A percentile compares a stretch with the other conserved stretches of the same genome.
Evolutionary conservation across 1,284 basidiomycete genomes (phyloP).

Genomic region (Sporisorium graminicola): DNA sequence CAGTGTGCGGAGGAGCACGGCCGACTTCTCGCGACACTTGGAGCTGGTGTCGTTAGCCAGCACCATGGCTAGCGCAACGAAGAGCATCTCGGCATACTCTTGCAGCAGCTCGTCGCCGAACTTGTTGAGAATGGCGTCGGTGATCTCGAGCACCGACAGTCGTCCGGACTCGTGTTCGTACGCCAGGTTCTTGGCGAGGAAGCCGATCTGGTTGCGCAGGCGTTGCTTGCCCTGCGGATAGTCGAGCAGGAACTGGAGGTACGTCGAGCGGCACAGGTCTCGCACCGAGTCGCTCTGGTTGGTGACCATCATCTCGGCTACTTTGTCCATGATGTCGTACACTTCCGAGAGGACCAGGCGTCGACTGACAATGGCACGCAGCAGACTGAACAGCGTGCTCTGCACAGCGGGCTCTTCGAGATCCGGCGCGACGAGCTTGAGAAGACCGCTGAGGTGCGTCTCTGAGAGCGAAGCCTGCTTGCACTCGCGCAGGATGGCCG

Average conservation of each 20-base stretch:
- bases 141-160: slow-evolving; percentile 89
- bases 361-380: slow-evolving; percentile 90
- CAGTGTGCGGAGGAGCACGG: slow-evolving; percentile 82
- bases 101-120: slow-evolving; percentile 82
- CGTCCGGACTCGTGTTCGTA: slow-evolving; percentile 93
- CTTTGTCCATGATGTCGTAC: slow-evolving; percentile 95
- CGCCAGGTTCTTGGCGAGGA: slow-evolving; percentile 91
- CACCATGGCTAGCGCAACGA: slow-evolving; percentile 90
- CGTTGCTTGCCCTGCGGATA: slow-evolving; percentile 97
- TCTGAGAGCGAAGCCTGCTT: slow-evolving; percentile 81
- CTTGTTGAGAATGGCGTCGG: slow-evolving; percentile 85
- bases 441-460: slow-evolving; percentile 86
- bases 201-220: slow-evolving; percentile 87
- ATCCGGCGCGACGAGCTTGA: slow-evolving; percentile 88
- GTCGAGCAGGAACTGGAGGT: slow-evolving; percentile 95
- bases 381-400: slow-evolving; percentile 85
- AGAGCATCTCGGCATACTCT: slow-evolving; percentile 89
- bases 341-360: slow-evolving; percentile 95
- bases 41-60: slow-evolving; percentile 92
- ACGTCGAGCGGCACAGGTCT: slow-evolving; percentile 87
- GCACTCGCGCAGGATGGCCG: slow-evolving; percentile 80
- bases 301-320: slow-evolving; percentile 94
- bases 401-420: slow-evolving; percentile 91
- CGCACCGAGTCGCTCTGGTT: slow-evolving; percentile 91
- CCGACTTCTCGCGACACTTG: slow-evolving; percentile 88